Evolutionary conservation across 768 basidiomycete species (phyloP), one percentile per base, ranked within the genome.

Genomic region (Ramaria sp.): DNA sequence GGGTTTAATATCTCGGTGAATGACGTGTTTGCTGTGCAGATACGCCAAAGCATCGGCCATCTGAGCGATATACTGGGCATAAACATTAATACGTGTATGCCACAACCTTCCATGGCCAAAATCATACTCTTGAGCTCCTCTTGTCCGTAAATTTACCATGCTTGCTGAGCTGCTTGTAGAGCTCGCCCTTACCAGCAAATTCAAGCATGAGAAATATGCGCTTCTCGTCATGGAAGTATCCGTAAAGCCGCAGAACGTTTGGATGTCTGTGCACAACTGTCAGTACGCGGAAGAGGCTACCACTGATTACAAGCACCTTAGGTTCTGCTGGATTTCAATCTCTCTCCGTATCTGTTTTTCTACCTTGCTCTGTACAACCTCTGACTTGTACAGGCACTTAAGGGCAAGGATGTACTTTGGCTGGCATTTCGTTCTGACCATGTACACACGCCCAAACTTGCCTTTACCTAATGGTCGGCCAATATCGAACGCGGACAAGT

Each of bases 151-250:
- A 99, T 61, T 78, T 77, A 12, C 91, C 88, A 52, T 81, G 74
- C 68, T 91, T 91, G 63, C 82, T 84, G 53, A 99, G 80, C 63
- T 97, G 93, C 71, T 90, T 95, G 76, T 98, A 98, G 50, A 99
- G 77, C 70, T 99, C 96, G 31, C 96, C 96, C 64, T 93, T 91
- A 50, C 87, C 93, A 0, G 94, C 95, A 67, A 96, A 98, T 67
- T 99, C 96, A 64, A 98, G 82, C 85, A 98, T 95, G 58, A 98
- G 78, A 72, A 97, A 97, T 63, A 99, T 96, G 22, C 95, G 86
- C 67, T 95, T 94, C 67, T 89, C 84, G 69, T 99, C 96, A 73
- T 98, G 93, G 75, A 98, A 98, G 75, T 92, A 97, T 34, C 95
- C 94, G 63, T 97, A 95, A 10, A 98, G 77, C 9, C 95, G 84